Base-by-base conservation (phyloP, 495 filamentous ascomycete species). In the Pyronema omphalodes region DNA sequence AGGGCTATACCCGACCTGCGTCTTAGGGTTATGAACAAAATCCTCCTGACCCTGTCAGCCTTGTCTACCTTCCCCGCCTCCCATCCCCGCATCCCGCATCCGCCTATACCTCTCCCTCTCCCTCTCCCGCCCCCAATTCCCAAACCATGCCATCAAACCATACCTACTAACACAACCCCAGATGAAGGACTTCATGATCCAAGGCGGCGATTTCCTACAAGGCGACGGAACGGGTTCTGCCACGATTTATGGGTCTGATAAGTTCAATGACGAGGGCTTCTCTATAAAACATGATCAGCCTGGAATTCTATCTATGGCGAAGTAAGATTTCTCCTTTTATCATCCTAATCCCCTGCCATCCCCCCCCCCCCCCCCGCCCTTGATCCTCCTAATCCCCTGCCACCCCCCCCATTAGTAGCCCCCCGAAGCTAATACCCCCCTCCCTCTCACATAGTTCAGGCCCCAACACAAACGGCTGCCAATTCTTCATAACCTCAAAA, bases 121-220 rank as follows among this genome's bases (percentile, higher is more conserved):
- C 37, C 37, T 8, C 37, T n/a, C 37, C 37, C 37, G 9, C n/a
- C 37, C 37, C 37, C 37, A n/a, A 8, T 40, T 8, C 9, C 37
- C n/a, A 8, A 8, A 40, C 37, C 37, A n/a, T 8, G 37, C 37
- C 9, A 8, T 40, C 9, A 40, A 40, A 29, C 23, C 5, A 29
- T 4, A 8, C 4, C 44, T 47, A 8, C n/a, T 11, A n/a, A 15
- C 12, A 12, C 6, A 36, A 44, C 39, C 41, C 19, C 33, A 94
- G 86, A 94, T 96, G 71, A 86, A 84, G 70, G 83, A 88, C 59
- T 96, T 96, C 68, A 95, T 98, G 60, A 75, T 84, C 58, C 93
- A 96, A 71, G 93, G 93, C 36, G 91, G 93, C 49, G 93, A 98
- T 68, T 96, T 98, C 70, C 67, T 95, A 54, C 84, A 94, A 64